Percentiles rank a stretch among this genome's conserved stretches.
These are phyloP conservation scores for Chenopodium formosanum DNA, from an alignment of 148 eudicot genomes.

Conservation along the genomic window DNA sequence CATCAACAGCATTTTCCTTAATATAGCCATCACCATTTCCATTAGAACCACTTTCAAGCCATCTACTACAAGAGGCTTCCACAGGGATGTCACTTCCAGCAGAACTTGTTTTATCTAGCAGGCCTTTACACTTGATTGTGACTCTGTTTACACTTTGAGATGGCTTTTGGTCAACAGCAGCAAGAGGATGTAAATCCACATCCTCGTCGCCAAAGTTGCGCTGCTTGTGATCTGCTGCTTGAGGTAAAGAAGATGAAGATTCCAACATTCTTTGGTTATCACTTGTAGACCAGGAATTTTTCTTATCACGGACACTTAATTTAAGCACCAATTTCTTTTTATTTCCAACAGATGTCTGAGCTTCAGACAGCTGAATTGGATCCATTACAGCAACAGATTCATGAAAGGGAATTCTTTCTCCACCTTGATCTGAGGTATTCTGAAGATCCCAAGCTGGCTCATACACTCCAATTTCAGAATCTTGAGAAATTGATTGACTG, in stretches of 20 bases:
- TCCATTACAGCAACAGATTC: constrained; percentile 30
- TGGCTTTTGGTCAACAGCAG: constrained; percentile 28
- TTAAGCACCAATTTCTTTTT: constrained; percentile 63
- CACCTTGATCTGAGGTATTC: constrained; percentile 29
- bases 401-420: constrained; percentile 28
- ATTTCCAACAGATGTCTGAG: constrained; percentile 33
- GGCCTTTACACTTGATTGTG: constrained; percentile 39
- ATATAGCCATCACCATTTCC: constrained; percentile 15
- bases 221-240: constrained; percentile 36
- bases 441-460: constrained; percentile 28
- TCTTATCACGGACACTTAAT: constrained; percentile 46
- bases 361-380: constrained; percentile 33
- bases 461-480: constrained; percentile 34
- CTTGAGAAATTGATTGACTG: constrained; percentile 42
- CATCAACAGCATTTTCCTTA: constrained; percentile 12
- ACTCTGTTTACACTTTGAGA: constrained; percentile 37
- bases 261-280: constrained; percentile 30
- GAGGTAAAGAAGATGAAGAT: constrained; percentile 38
- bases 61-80: constrained; percentile 24
- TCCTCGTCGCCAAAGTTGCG: constrained; percentile 24
- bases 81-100: constrained; percentile 26
- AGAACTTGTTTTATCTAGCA: constrained; percentile 22
- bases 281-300: constrained; percentile 29
- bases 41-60: constrained; percentile 18
- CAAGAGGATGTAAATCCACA: constrained; percentile 39